Base-by-base conservation (phyloP, 768 basidiomycete genomes). In the Paxillus involutus region DNA sequence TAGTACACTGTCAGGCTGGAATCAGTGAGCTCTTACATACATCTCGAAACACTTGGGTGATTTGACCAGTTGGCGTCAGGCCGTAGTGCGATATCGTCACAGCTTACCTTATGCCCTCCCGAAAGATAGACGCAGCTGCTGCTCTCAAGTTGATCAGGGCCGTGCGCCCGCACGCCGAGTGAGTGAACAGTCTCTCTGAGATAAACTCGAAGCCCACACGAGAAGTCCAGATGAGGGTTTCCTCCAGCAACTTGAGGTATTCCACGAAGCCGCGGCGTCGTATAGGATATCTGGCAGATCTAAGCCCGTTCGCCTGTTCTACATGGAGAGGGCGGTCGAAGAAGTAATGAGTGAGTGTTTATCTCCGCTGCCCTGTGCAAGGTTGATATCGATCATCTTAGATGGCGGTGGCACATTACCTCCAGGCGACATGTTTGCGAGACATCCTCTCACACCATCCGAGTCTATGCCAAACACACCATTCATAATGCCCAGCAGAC, bases 1-100 rank as follows among this genome's bases (percentile, higher is more conserved):
- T 96, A 17, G 89, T 97, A 0, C 94, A 97, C 69, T 96, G 94
- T 65, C 87, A 91, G 53, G 92, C 91, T 21, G 94, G 94, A 24
- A 78, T 92, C 71, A 92, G 91, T 91, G 71, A 67, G 89, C 80
- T 45, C 49, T 43, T 12, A 21, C 14, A 26, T 48, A 14, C 30
- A 35, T 40, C 17, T 33, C 5, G 4, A 42, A 3, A 50, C 17
- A 14, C 47, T 44, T 24, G 21, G 26, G 44, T 16, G 41, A 58
- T 44, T 30, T 32, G 47, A 49, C 13, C 36, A 59, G 43, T 44
- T 57, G 21, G 30, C 59, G 17, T 42, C 57, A 92, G 89, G 89
- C 63, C 83, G 94, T 21, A 94, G 91, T 59, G 85, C 86, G 7
- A 88, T 2, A 85, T 96, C 45, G 86, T 89, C 8, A 86, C 91